Evolutionary conservation across 2,329 filamentous ascomycete genomes (phyloP).

Genomic region (Fonsecaea multimorphosa): DNA sequence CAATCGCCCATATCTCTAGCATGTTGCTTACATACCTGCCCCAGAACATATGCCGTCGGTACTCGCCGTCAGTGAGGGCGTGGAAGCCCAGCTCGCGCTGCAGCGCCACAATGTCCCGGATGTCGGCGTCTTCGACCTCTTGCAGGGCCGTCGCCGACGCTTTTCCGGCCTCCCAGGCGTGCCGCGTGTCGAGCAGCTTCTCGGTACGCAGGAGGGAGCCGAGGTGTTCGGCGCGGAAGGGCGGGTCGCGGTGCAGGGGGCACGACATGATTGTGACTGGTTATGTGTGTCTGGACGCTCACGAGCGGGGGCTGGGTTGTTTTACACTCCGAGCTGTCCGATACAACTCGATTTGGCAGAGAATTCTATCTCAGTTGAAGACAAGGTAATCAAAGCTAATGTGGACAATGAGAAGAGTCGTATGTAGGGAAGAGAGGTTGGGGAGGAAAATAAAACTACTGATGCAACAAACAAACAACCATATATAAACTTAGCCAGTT

Average conservation of each 20-base stretch:
- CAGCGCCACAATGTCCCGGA: conserved; percentile 68
- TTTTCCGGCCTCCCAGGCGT: conserved; percentile 62
- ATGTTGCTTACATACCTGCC: too few species aligned
- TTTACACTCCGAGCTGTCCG: too few species aligned
- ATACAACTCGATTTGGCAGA: too few species aligned
- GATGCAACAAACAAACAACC: too few species aligned
- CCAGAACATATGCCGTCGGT: conserved; percentile 59
- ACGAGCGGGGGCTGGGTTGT: not conserved
- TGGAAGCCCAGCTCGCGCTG: conserved; percentile 69
- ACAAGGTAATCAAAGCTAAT: too few species aligned
- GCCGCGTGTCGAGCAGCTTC: conserved; percentile 66
- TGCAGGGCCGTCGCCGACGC: conserved; percentile 62
- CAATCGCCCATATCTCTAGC: too few species aligned
- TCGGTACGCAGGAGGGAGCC: conserved; percentile 72
- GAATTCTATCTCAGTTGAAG: too few species aligned
- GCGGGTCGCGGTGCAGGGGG: conserved; percentile 48
- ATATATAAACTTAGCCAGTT: too few species aligned
- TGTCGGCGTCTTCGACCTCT: conserved; percentile 67
- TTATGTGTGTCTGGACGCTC: not conserved
- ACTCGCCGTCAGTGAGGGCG: conserved; percentile 73
- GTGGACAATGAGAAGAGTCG: too few species aligned
- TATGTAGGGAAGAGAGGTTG: too few species aligned
- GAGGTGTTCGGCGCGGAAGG: conserved; percentile 75
- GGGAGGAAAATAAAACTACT: too few species aligned
- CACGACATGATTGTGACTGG: conserved; percentile 10